These are phyloP conservation scores for Epichloe uncinata DNA, from an alignment of 2,329 filamentous ascomycete genomes.

Conservation along the genomic window DNA sequence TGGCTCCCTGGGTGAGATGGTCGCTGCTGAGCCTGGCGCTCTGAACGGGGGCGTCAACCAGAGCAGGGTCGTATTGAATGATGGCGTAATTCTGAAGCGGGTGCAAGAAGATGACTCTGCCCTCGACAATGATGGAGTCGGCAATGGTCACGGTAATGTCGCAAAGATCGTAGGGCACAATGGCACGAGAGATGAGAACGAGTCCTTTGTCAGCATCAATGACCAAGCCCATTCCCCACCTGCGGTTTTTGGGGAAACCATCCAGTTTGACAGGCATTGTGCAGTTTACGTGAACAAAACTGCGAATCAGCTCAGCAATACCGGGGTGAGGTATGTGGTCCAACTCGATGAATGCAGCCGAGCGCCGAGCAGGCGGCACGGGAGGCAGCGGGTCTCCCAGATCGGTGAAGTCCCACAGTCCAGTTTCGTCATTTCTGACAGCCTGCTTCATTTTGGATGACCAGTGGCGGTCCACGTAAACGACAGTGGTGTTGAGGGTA, in stretches of 20 bases:
- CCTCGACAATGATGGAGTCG: constrained; percentile 88
- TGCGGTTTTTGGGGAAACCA: constrained; percentile 89
- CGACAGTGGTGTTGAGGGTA: constrained; percentile 82
- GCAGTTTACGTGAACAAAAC: constrained; percentile 87
- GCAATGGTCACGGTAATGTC: constrained; percentile 94
- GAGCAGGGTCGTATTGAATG: constrained; percentile 81
- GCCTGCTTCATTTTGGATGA: constrained; percentile 88
- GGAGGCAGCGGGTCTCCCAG: constrained; percentile 71
- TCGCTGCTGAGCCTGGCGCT: constrained; percentile 72
- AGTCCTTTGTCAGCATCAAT: constrained; percentile 93
- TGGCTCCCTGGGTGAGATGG: constrained; percentile 80
- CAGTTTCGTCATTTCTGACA: constrained; percentile 76
- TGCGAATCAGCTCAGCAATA: constrained; percentile 85
- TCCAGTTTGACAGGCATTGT: constrained; percentile 93
- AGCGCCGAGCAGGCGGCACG: constrained; percentile 55
- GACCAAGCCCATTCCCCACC: constrained; percentile 93
- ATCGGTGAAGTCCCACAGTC: constrained; percentile 89
- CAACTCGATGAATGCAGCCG: constrained; percentile 83
- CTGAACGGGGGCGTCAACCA: constrained; percentile 89
- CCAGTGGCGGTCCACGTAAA: constrained; percentile 93
- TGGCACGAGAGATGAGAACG: constrained; percentile 84
- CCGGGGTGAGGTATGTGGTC: constrained; percentile 78
- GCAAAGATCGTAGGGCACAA: constrained; percentile 92
- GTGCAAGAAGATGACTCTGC: constrained; percentile 90
- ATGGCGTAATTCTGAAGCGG: constrained; percentile 95